phyloP scores from a whole-genome alignment of 441 rosid genomes.

The Daphne laureola region DNA sequence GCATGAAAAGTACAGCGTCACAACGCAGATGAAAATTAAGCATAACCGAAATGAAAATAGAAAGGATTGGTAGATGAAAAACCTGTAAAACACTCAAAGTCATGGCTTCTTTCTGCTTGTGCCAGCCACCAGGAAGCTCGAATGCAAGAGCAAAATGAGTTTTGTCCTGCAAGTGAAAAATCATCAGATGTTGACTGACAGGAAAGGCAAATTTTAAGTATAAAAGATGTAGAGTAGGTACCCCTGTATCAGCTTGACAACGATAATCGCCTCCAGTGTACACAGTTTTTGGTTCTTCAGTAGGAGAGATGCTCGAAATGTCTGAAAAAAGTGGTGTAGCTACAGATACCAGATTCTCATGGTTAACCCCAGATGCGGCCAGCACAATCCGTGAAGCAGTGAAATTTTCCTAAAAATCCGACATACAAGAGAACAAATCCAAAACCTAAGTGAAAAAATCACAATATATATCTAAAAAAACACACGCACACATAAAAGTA shows the following conservation, averaged over 20 bases:
- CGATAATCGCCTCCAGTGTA: constrained; percentile 65
- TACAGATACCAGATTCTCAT: constrained; percentile 42
- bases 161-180: constrained; percentile 18
- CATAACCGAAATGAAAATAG: not conserved
- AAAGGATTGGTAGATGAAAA: constrained; percentile 2
- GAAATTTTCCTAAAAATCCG: constrained; percentile 42
- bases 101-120: constrained; percentile 43
- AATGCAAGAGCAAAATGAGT: constrained; percentile 65
- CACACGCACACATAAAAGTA: constrained; percentile 4
- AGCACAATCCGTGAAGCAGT: constrained; percentile 51
- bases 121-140: constrained; percentile 65
- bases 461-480: not conserved
- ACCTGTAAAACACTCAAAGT: constrained; percentile 53
- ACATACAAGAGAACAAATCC: constrained; percentile 7
- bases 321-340: constrained; percentile 58
- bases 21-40: not conserved
- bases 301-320: constrained; percentile 29
- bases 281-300: constrained; percentile 45
- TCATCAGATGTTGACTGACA: constrained; percentile 3
- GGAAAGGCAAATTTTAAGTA: constrained; percentile 4
- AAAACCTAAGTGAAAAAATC: not conserved
- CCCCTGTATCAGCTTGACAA: constrained; percentile 55
- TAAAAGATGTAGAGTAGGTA: constrained; percentile 17
- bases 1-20: not conserved
- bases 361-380: constrained; percentile 61